Evolutionary conservation across 1,284 basidiomycete genomes (phyloP), one percentile per base, ranked within the genome.

Genomic region (Thecaphora thlaspeos): DNA sequence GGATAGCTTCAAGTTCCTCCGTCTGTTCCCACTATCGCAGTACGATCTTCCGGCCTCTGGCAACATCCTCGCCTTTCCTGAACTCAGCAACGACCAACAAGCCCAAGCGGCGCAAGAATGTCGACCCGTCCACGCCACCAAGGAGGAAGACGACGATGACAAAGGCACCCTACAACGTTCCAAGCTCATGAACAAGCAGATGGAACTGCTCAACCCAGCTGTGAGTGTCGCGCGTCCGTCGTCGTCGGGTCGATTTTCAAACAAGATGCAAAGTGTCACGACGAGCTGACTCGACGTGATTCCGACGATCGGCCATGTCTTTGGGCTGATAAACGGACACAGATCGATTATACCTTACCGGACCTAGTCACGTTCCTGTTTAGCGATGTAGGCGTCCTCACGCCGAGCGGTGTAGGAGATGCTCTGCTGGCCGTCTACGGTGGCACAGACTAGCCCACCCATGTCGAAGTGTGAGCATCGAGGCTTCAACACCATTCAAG

Each of bases 21-120:
- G 95, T 60, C 83, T 95, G 71, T 97, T 97, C 81, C 94, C 94
- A 38, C 82, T 98, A 78, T 93, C 90, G 47, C 93, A 97, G 79
- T 92, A 92, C 77, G 94, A 98, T 82, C 84, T 98, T 22, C 94
- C 94, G 8, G 43, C 52, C 11, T 46, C 55, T 18, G 21, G 44
- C 5, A 39, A 42, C 23, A 41, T 63, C 8, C 51, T 74, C 3
- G 57, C 64, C 2, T 68, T 76, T 41, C 71, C 69, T 14, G 49
- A 53, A 1, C 40, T 49, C 11, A 37, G 17, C 28, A 42, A 42
- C 19, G 24, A 23, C 17, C 36, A 24, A 14, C 32, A 30, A n/a
- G 17, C 32, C 7, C n/a, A 46, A 19, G 17, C 14, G 43, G 7
- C 5, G 22, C 19, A 37, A 18, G 32, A 1, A 2, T 34, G 21